Evolutionary conservation across 2,329 filamentous ascomycete species (phyloP), one percentile per base, ranked within the genome.

Genomic region (Raffaelea deltoideospora): DNA sequence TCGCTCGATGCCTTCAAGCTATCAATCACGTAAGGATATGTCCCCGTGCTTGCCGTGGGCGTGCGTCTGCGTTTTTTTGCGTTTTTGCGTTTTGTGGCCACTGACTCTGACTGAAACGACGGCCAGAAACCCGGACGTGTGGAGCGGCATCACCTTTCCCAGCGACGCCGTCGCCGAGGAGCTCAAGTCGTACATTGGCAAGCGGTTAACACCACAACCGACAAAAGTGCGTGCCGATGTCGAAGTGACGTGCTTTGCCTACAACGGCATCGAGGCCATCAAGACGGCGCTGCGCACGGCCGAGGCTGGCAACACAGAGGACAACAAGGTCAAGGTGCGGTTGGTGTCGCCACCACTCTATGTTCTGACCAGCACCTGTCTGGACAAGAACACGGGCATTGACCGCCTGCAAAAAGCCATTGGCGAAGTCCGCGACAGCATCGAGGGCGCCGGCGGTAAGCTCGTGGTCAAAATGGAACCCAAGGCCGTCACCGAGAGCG

Each of bases 141-240:
- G 90, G 90, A 79, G 82, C 50, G 88, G 93, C 48, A 82, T 93
- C 49, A 72, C 72, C 36, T 98, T 98, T 67, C 78, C 87, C 46
- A 92, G 69, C 63, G 75, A 88, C 31, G 69, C 79, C 23, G 84
- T 92, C 52, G 79, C 80, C 54, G 80, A 90, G 44, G 90, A 98
- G 64, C 67, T 98, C 46, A 82, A 86, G 65, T 78, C 77, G 46
- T 98, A 98, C 64, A 98, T 98, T 59, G 76, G 81, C 68, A 98
- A 96, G 73, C 80, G 88, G 53, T 70, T 98, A 48, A 98, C 88
- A 41, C 90, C 90, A 27, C 87, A 95, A 61, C 90, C 90, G n/a
- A 96, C 87, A 50, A 98, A 98, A 67, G 86, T 98, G 46, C 86
- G 92, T 55, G 87, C 92, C 48, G 90, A 98, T 60, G 84, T 98